Conservation (phyloP, 2,329 filamentous ascomycete genomes). For the Alternaria postmessia region DNA sequence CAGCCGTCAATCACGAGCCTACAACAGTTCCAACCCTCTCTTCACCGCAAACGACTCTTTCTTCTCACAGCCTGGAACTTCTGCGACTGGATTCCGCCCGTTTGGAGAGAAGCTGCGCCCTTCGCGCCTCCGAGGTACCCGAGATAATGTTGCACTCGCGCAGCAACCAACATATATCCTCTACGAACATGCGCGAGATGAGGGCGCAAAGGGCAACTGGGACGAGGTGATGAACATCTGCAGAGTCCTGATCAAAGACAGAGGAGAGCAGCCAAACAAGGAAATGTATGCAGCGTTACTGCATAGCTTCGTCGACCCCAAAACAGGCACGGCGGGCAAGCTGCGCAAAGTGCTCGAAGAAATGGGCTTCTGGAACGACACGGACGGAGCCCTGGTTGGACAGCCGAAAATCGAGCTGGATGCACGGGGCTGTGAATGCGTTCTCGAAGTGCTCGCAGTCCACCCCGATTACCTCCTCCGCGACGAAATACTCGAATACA, state of each 20-base stretch:
- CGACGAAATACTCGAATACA: constrained; percentile 73
- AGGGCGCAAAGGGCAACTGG: constrained; percentile 36
- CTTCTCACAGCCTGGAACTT: constrained; percentile 6
- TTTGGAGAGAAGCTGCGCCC: constrained; percentile 9
- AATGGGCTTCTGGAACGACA: constrained; percentile 61
- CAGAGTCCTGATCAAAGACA: constrained; percentile 65
- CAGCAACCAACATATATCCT: constrained; percentile 38
- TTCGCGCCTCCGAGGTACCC: not conserved
- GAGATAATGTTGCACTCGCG: constrained; percentile 26
- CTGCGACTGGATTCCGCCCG: constrained; percentile 9
- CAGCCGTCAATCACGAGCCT: constrained; percentile 22
- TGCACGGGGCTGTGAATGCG: constrained; percentile 72
- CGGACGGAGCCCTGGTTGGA: constrained; percentile 24
- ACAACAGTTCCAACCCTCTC: constrained; percentile 16
- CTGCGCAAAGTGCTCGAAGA: constrained; percentile 73
- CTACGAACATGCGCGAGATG: constrained; percentile 41
- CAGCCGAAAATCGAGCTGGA: constrained; percentile 68
- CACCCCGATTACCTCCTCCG: constrained; percentile 87
- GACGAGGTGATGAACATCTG: constrained; percentile 56
- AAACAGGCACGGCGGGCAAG: constrained; percentile 70
- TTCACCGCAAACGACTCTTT: constrained; percentile 10
- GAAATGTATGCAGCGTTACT: constrained; percentile 79
- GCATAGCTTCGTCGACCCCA: constrained; percentile 70
- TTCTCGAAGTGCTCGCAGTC: constrained; percentile 76
- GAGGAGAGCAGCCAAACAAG: constrained; percentile 63